A percentile compares a stretch with the other conserved stretches of the same genome.
These are phyloP conservation scores for Comarum palustre DNA, from an alignment of 306 rosid genomes.

Conservation along the genomic window DNA sequence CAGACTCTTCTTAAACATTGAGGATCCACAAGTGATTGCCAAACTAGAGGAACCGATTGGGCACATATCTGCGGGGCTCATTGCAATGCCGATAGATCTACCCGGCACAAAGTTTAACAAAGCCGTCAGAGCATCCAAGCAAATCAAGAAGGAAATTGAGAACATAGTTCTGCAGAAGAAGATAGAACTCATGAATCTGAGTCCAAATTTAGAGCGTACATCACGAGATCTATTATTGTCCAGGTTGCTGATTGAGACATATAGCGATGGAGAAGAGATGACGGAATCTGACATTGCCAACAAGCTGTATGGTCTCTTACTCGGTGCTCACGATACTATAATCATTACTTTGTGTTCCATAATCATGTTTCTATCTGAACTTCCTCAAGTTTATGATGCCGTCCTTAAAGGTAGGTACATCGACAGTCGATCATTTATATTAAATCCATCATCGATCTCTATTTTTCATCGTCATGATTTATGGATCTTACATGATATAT, in stretches of 20 bases:
- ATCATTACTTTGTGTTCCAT: constrained; percentile 4
- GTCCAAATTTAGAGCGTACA: no score
- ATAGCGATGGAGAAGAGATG: neutral
- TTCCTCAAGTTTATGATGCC: constrained; percentile 13
- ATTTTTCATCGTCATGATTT: fast-evolving
- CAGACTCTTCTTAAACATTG: neutral
- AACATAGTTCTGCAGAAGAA: neutral
- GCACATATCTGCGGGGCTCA: constrained; percentile 3
- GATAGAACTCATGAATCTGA: neutral
- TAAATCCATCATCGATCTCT: no score
- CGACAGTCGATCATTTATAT: no score
- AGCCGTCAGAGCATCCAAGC: neutral
- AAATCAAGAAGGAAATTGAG: constrained; percentile 13
- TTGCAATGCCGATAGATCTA: constrained; percentile 12
- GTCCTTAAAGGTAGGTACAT: constrained; percentile 11
- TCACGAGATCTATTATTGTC: neutral
- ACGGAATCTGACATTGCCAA: constrained; percentile 15
- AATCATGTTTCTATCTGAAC: constrained; percentile 8
- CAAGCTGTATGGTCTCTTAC: constrained; percentile 4
- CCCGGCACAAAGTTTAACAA: constrained; percentile 22
- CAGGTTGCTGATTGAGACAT: constrained; percentile 1
- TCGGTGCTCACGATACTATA: neutral
- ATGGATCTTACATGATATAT: no score
- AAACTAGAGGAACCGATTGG: neutral
- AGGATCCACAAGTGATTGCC: neutral